phyloP scores from a whole-genome alignment of 2,329 filamentous ascomycete species.

The Akanthomyces lecanii region DNA sequence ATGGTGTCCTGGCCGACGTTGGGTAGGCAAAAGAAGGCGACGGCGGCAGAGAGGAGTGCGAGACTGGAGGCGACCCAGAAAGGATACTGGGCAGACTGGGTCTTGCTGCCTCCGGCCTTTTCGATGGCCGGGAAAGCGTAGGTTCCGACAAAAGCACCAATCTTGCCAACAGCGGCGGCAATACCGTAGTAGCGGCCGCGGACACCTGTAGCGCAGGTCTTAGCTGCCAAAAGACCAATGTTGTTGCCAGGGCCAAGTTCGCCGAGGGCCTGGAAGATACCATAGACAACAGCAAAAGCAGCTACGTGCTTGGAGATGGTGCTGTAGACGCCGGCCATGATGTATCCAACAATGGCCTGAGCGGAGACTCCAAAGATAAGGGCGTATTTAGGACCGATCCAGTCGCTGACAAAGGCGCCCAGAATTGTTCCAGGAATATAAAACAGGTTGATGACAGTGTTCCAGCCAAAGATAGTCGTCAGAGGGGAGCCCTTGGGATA shows the following conservation, averaged over 20 bases:
- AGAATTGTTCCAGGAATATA: slow-evolving; percentile 79
- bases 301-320: slow-evolving; percentile 55
- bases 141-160: slow-evolving; percentile 80
- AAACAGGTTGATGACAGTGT: slow-evolving; percentile 81
- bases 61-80: slow-evolving; percentile 81
- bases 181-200: slow-evolving; percentile 70
- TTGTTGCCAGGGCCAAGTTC: slow-evolving; percentile 81
- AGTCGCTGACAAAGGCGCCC: slow-evolving; percentile 74
- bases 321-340: slow-evolving; percentile 78
- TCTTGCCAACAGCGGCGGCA: slow-evolving; percentile 69
- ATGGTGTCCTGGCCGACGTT: slow-evolving; percentile 85
- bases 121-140: slow-evolving; percentile 75
- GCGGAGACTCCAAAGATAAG: slow-evolving; percentile 65
- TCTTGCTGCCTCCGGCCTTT: slow-evolving; percentile 50
- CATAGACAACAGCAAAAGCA: slow-evolving; percentile 35
- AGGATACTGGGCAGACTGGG: slow-evolving; percentile 71
- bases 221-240: slow-evolving; percentile 80
- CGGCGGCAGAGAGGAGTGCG: slow-evolving; percentile 66
- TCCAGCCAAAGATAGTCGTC: slow-evolving; percentile 82
- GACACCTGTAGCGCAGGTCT: slow-evolving; percentile 85
- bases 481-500: slow-evolving; percentile 57
- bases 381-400: slow-evolving; percentile 71
- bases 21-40: slow-evolving; percentile 62
- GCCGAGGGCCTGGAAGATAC: slow-evolving; percentile 36
- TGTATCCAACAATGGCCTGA: slow-evolving; percentile 78